Base-by-base conservation (phyloP, 2,329 filamentous ascomycete genomes). In the Xylaria sp. region DNA sequence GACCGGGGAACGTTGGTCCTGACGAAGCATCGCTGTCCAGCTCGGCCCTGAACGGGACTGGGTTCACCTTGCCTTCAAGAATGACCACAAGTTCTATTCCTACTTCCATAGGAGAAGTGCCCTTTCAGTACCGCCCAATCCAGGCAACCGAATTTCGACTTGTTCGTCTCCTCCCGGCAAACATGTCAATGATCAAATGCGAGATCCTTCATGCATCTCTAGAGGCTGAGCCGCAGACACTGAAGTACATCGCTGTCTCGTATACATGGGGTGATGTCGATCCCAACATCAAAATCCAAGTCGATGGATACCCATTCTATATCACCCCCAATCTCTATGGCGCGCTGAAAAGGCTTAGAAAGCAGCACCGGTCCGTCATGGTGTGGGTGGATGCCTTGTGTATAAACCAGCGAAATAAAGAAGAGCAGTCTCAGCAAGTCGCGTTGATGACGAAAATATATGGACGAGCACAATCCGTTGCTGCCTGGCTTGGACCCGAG, bases 331-430 rank as follows among this genome's bases (percentile, higher is more conserved):
- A 70, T 48, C 68, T 77, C 0, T 51, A 72, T 48, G 65, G 65
- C 23, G 74, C 72, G 1, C 59, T 77, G 6, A 50, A 65, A 6
- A 65, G 53, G 1, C 55, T 77, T 3, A 69, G 74, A 2, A 57
- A 55, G 13, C 63, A 60, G 25, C 32, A 47, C 5, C 23, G 63
- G 1, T 16, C 59, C 4, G 65, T 74, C 2, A 58, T 68, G 1
- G 32, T 72, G 9, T 68, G 77, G 77, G 71, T 73, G 1, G 78
- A 79, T 66, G 72, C 71, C 0, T 42, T 79, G 25, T 78, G 72
- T 48, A 77, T 79, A 27, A 72, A 79, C 61, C 67, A 70, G 65
- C 32, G 37, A 18, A 55, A 70, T 44, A 58, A 65, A 12, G 54
- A 55, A 12, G 70, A 68, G 48, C 68, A n/a, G 18, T 62, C 62